phyloP scores from a whole-genome alignment of 306 rosid genomes.

The Begonia loranthoides region DNA sequence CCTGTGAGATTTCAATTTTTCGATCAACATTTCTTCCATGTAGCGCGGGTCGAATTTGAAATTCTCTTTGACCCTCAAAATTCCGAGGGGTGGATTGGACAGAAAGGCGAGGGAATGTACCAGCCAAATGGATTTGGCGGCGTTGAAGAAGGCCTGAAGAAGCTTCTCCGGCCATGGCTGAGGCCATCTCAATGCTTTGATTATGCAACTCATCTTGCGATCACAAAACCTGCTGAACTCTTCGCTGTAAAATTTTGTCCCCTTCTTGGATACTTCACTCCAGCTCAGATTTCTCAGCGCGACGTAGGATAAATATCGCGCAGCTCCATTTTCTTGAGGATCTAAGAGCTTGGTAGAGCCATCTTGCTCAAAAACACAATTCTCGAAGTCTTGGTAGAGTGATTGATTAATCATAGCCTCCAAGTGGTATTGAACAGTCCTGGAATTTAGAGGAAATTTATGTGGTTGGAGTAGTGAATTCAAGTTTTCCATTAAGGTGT shows the following conservation, averaged over 20 bases:
- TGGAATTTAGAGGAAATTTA: slow-evolving; percentile 49
- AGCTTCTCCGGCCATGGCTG: slow-evolving; percentile 88
- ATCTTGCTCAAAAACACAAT: slow-evolving; percentile 64
- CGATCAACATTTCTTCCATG: slow-evolving; percentile 77
- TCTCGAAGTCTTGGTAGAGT: slow-evolving; percentile 84
- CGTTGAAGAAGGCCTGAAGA: slow-evolving; percentile 83
- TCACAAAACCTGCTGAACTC: slow-evolving; percentile 91
- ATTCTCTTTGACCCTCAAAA: slow-evolving; percentile 76
- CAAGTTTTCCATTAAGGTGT: slow-evolving; percentile 40
- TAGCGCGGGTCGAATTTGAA: slow-evolving; percentile 46
- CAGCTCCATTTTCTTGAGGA: slow-evolving; percentile 53
- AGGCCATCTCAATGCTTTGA: slow-evolving; percentile 59
- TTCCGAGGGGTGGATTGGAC: slow-evolving; percentile 50
- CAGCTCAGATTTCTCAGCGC: slow-evolving; percentile 79
- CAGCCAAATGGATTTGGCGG: slow-evolving; percentile 88
- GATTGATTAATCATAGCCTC: slow-evolving; percentile 74
- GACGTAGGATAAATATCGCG: slow-evolving; percentile 58
- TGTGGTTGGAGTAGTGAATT: slow-evolving; percentile 69
- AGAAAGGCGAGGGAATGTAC: slow-evolving; percentile 87
- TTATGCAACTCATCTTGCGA: slow-evolving; percentile 85
- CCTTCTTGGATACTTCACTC: slow-evolving; percentile 84
- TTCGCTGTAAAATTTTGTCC: slow-evolving; percentile 80
- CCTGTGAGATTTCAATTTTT: slow-evolving; percentile 55
- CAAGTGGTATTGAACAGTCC: slow-evolving; percentile 63
- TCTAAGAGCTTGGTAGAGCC: slow-evolving; percentile 65